Percentiles rank a stretch among this genome's conserved stretches.
Conservation (phyloP, 768 basidiomycete genomes). For the Leccinellum albellum region DNA sequence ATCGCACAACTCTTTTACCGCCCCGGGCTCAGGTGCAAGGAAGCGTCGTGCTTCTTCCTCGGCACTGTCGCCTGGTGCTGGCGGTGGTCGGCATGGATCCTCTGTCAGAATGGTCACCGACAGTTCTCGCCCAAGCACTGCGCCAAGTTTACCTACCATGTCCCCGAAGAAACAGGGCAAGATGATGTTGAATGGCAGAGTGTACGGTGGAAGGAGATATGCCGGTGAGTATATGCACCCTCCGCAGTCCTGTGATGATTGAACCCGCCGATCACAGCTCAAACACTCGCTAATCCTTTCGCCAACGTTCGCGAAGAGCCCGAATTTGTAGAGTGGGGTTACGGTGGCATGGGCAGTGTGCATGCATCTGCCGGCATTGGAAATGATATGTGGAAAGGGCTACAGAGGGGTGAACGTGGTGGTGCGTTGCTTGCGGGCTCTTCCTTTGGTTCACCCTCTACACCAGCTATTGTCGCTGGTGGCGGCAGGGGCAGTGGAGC, state of each 20-base stretch:
- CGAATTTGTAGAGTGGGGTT: conserved; percentile 92
- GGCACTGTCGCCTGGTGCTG: conserved; percentile 18
- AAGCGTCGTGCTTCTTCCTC: conserved; percentile 26
- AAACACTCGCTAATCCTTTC: conserved; percentile 52
- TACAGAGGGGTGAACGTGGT: conserved; percentile 27
- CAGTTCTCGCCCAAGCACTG: conserved; percentile 5
- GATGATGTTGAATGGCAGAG: conserved; percentile 85
- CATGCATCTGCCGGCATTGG: conserved; percentile 25
- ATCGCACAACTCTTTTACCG: not conserved
- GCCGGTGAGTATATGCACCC: conserved; percentile 14
- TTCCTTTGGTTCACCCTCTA: conserved; percentile 1
- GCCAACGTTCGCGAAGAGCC: conserved; percentile 62
- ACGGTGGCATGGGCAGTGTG: conserved; percentile 76
- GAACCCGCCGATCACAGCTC: conserved; percentile 10
- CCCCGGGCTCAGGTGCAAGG: conserved; percentile 5
- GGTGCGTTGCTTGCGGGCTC: conserved; percentile 20
- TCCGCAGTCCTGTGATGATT: not conserved
- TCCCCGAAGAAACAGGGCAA: conserved; percentile 38
- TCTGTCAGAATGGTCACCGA: conserved; percentile 5
- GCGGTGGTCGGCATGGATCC: conserved; percentile 28
- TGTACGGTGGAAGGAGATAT: conserved; percentile 58
- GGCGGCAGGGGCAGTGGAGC: conserved; percentile 12
- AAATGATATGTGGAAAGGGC: conserved; percentile 27
- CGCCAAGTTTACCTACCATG: conserved; percentile 2
- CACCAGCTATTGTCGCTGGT: conserved; percentile 17